Conservation (phyloP, 2,329 filamentous ascomycete genomes). For the Triangularia setosa region DNA sequence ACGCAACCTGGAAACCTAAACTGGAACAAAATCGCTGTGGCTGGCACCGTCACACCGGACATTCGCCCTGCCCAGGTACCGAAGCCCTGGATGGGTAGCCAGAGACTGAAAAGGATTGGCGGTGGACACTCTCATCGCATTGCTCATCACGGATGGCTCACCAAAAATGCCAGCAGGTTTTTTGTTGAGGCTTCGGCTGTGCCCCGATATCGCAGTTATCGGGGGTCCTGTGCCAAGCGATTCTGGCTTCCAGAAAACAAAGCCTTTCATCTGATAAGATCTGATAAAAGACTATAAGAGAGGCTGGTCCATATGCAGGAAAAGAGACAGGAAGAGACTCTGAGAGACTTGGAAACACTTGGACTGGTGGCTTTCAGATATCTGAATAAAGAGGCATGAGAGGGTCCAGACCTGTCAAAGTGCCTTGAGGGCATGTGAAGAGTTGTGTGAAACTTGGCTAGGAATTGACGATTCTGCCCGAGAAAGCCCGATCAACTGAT, state of each 20-base stretch:
- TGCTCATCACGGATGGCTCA: slow-evolving; percentile 8
- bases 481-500: neutral
- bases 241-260: neutral
- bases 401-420: neutral
- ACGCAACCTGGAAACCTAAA: neutral
- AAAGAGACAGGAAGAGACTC: neutral
- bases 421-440: neutral
- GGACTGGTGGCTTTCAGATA: neutral
- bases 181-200: slow-evolving; percentile 15
- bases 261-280: neutral
- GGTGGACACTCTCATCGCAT: neutral
- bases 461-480: neutral
- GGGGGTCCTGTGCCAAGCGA: neutral
- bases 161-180: slow-evolving; percentile 8
- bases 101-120: slow-evolving; percentile 2
- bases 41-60: neutral
- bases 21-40: neutral
- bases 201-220: slow-evolving; percentile 12
- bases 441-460: neutral
- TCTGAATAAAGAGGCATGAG: neutral
- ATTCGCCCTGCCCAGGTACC: neutral
- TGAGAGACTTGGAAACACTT: neutral
- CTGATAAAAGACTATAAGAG: neutral
- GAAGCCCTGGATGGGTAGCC: neutral
- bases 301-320: neutral